phyloP scores from a whole-genome alignment of 2,329 filamentous ascomycete species.

The Xylariales sp. region DNA sequence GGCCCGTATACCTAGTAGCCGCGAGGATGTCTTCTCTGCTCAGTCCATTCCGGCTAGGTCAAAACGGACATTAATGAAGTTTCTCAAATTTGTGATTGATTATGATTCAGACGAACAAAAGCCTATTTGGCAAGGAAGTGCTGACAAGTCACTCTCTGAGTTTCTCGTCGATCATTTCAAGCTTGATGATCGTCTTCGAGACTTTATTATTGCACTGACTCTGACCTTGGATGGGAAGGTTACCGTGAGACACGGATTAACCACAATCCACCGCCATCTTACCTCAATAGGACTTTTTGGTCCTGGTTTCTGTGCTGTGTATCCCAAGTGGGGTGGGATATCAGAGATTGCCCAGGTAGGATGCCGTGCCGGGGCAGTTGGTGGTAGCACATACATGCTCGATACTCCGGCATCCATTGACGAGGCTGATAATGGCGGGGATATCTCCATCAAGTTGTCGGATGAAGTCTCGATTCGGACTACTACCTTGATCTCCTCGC shows the following conservation, averaged over 20 bases:
- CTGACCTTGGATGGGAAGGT: constrained; percentile 74
- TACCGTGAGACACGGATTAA: constrained; percentile 74
- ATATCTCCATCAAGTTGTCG: constrained; percentile 63
- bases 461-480: constrained; percentile 69
- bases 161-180: constrained; percentile 74
- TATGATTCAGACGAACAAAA: constrained; percentile 69
- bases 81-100: constrained; percentile 86
- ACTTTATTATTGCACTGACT: constrained; percentile 73
- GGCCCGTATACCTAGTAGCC: constrained; percentile 82
- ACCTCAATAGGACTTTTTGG: constrained; percentile 89
- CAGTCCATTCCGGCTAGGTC: constrained; percentile 79
- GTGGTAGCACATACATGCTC: constrained; percentile 90
- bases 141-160: constrained; percentile 63
- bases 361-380: constrained; percentile 90
- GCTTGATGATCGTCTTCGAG: constrained; percentile 74
- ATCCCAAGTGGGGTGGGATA: constrained; percentile 92
- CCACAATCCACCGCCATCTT: constrained; percentile 81
- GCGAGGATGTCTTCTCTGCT: constrained; percentile 91
- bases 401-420: constrained; percentile 70
- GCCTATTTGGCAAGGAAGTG: constrained; percentile 69
- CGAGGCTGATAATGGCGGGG: constrained; percentile 41
- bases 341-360: constrained; percentile 92
- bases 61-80: constrained; percentile 92
- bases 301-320: constrained; percentile 86
- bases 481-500: constrained; percentile 62